Evolutionary conservation across 2,329 filamentous ascomycete species (phyloP), one percentile per base, ranked within the genome.

Genomic region (Pseudogymnoascus sp.): DNA sequence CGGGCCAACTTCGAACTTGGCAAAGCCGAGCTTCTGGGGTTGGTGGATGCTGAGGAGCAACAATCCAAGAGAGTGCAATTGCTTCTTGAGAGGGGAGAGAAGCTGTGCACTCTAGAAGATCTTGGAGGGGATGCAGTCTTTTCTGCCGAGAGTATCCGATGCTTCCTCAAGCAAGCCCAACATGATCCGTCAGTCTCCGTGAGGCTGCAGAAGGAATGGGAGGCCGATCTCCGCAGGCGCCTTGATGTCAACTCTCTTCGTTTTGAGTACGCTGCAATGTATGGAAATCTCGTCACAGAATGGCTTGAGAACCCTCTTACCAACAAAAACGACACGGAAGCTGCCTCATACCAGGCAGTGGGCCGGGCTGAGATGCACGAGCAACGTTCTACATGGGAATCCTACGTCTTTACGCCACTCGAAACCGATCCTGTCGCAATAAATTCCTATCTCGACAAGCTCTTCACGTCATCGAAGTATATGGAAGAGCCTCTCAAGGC

Each of bases 311-410:
- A 23, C 21, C 42, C 42, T 47, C 42, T 47, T 7, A 8, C 12
- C 23, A 23, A 47, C 7, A 47, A 47, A 18, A 72, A 74, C 0
- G 72, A 76, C 1, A 70, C 74, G 8, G 68, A 67, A n/a, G 57
- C 37, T 5, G 47, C 61, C 7, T 31, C 21, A 2, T 81, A 81
- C 63, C 79, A 83, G 59, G 69, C 74, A 5, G 75, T 84, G 11
- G 83, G 81, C 1, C 75, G 80, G 14, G 76, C 79, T 40, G 81
- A 83, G 67, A 82, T 83, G 75, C 79, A 83, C 59, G 76, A 81
- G 63, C 78, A 83, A 67, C 77, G 82, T 12, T 75, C 76, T 3
- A 77, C 72, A 18, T 86, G 83, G 81, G 84, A 86, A 70, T 71
- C 73, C 1, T 75, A 80, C 63, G 81, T 83, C 26, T 86, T 86